Base-by-base conservation (phyloP, 352 stramenopile species). In the Phytophthora brassicae region DNA sequence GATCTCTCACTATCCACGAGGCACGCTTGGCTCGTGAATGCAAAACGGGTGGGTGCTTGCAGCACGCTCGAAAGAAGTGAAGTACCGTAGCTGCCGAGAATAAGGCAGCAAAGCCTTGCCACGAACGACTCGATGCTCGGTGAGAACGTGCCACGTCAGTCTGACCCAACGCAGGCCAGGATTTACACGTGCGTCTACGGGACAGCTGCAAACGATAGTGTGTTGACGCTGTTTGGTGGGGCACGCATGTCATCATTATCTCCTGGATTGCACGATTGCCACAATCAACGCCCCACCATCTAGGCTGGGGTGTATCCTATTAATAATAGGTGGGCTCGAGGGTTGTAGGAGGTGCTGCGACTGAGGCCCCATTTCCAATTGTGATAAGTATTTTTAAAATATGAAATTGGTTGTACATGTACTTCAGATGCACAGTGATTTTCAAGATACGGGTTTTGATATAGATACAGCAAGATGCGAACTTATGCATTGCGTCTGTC, bases 161-260 rank as follows among this genome's bases (percentile, higher is more conserved):
- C 13, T 55, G 42, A 46, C 16, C 22, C 16, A 41, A 31, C 23
- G 28, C 29, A 39, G 20, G 36, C n/a, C 22, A 46, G 28, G 39
- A 64, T 65, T 60, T 65, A 49, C 48, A 43, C 20, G 38, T 58
- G 46, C n/a, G 36, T 12, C n/a, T 17, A 43, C 22, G 36, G n/a
- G 36, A 24, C 36, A 44, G 24, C 8, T 35, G 38, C n/a, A 14
- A 33, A 19, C 22, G 23, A 11, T 28, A 24, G 16, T 13, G 39
- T 56, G 33, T 41, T 62, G 54, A 62, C 55, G 31, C 43, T 43
- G 47, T 42, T 14, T 62, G 44, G 22, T 47, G 29, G 17, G 17
- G 36, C 17, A 1, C 24, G 14, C 36, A 24, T 24, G 36, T 43
- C 36, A 43, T 43, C 36, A n/a, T n/a, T n/a, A n/a, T n/a, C n/a